phyloP scores from a whole-genome alignment of 257 asterid species.

The Fraxinus pennsylvanica region DNA sequence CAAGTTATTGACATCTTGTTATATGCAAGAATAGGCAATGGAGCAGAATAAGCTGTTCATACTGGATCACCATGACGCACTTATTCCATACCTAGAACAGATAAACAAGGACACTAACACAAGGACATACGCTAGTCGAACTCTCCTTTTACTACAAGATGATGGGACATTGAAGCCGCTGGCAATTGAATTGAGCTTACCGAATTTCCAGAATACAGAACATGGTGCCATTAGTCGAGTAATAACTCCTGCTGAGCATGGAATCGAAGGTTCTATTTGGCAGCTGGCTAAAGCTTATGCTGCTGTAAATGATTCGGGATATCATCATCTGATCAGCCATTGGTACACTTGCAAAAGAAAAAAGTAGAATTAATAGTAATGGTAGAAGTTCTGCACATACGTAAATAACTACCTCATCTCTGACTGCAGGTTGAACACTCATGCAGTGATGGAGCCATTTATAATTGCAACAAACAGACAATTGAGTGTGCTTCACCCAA shows the following conservation, averaged over 20 bases:
- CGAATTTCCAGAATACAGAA: slow-evolving; percentile 58
- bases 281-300: slow-evolving; percentile 97
- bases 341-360: slow-evolving; percentile 45
- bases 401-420: neutral
- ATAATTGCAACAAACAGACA: slow-evolving; percentile 70
- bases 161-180: slow-evolving; percentile 82
- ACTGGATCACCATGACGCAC: slow-evolving; percentile 80
- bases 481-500: slow-evolving; percentile 80
- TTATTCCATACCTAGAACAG: slow-evolving; percentile 72
- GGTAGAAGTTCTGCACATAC: neutral
- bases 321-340: slow-evolving; percentile 93
- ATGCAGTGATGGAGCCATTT: slow-evolving; percentile 90
- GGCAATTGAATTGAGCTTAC: slow-evolving; percentile 86
- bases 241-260: slow-evolving; percentile 64
- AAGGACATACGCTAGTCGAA: slow-evolving; percentile 77
- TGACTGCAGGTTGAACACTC: slow-evolving; percentile 81
- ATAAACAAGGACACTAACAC: slow-evolving; percentile 62
- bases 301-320: slow-evolving; percentile 88
- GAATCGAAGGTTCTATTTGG: slow-evolving; percentile 68
- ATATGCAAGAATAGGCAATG: slow-evolving; percentile 52
- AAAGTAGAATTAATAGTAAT: neutral
- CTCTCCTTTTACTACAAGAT: slow-evolving; percentile 73
- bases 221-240: slow-evolving; percentile 64
- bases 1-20: neutral
- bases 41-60: slow-evolving; percentile 54